Evolutionary conservation across 208 protist genomes (phyloP), one percentile per base, ranked within the genome.

Genomic region (Blastocrithidia nonstop): DNA sequence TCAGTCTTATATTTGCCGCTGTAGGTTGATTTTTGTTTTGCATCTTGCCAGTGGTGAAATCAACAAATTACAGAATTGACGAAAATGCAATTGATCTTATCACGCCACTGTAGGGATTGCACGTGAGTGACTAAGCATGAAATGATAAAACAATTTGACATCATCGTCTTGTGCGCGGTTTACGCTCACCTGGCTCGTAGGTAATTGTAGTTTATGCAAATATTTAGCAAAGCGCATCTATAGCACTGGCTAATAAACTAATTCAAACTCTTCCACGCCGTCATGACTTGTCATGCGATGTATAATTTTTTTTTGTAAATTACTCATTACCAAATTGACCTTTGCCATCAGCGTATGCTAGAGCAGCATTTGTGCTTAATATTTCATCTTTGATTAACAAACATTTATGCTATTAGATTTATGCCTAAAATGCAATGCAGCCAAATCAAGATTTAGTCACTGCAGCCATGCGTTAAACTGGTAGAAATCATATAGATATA

Each of bases 361-460:
- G 74, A 26, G 32, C 66, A 13, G 65, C 74, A 24, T 29, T 84
- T 13, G 63, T 79, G 31, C 57, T 84, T 24, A 84, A 84, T 49
- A 26, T 84, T 29, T 79, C 74, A 13, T 62, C 58, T 2, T 45
- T 76, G 22, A 54, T 57, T 41, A 65, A 39, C 54, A 51, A 46
- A 7, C 26, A 50, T 24, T 41, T 79, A 38, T 84, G 74, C 50
- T 56, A 74, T 29, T 50, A 71, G 56, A 71, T 65, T 6, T 57
- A 71, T 16, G 61, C 58, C 6, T 51, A 47, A 25, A 64, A 84
- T 39, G 74, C 70, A 46, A 71, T 78, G 28, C 69, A 72, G 38
- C 66, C 74, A 8, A 84, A 84, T 35, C 74, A 79, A 26, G 74
- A 84, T 42, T 60, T 76, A 15, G 53, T 73, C 4, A 84, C 68